Base-by-base conservation (phyloP, 2,329 filamentous ascomycete genomes). In the Alternaria gaisen region DNA sequence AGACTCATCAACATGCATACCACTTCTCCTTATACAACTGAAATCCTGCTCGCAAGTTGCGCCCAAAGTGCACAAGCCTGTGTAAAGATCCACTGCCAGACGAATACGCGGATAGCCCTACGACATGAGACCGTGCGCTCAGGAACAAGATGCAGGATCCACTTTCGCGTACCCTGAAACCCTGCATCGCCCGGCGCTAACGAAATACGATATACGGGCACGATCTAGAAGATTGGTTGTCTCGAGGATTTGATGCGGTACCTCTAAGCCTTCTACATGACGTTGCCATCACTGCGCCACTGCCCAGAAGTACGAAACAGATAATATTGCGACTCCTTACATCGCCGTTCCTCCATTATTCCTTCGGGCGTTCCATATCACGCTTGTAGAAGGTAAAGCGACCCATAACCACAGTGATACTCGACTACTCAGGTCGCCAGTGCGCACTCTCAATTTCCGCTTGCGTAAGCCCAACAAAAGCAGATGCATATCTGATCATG, bases 131-230 rank as follows among this genome's bases (percentile, higher is more conserved):
- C 44, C 30, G 28, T 48, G 44, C 44, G 32, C 30, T 36, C 30
- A 48, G 46, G 30, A 34, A 48, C 30, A 34, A n/a, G 30, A 48
- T 36, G 46, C 46, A 14, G 46, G 46, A 48, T 7, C 46, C 46
- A 48, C 46, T 41, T 48, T 48, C 30, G 30, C 46, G 46, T 48
- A 48, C 46, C 18, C 12, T 24, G 46, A 50, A 50, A 50, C 46
- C 46, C 46, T 36, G 32, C 46, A 38, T 50, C 32, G 30, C 32
- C 46, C 32, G 4, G 46, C 46, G 32, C 46, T 38, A 50, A 30
- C 14, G 30, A 9, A 22, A 50, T 36, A 50, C 46, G 46, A 38
- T n/a, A 26, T 50, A 50, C 46, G 46, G 22, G 46, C 46, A 50
- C 20, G 8, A 22, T 50, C 32, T 24, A 5, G 14, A 50, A 38